Base-by-base conservation (phyloP, 108 stramenopile species). In the Cylindrotheca closterium region DNA sequence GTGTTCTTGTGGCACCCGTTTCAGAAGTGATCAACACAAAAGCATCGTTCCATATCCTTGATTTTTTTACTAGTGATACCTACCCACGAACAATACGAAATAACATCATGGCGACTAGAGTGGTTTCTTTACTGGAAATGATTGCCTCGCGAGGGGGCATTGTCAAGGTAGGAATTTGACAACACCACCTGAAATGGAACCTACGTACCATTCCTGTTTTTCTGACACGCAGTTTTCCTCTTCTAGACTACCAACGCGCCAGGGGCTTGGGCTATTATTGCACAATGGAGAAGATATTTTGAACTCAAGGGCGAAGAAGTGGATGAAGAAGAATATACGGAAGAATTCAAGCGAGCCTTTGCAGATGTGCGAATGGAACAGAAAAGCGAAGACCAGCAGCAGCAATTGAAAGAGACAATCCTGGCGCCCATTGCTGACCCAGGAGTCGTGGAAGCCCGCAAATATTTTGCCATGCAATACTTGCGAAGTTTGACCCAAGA, bases 81-180 rank as follows among this genome's bases (percentile, higher is more conserved):
- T n/a, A n/a, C n/a, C n/a, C n/a, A n/a, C n/a, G n/a, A n/a, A n/a
- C n/a, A n/a, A n/a, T n/a, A n/a, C n/a, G n/a, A n/a, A n/a, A n/a
- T n/a, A n/a, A 21, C 19, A 53, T 15, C 30, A 54, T 64, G 52
- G 63, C 63, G 1, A 64, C 51, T 48, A 64, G 37, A 54, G 63
- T 32, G 18, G 22, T 64, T 3, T 54, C 63, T 2, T 51, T 64
- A 23, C 29, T 64, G 7, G 51, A 64, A 53, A 22, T 54, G 17
- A 0, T 64, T 1, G 63, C 63, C 5, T 50, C 21, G 17, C 63
- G 63, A 34, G 63, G 63, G 27, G 23, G 18, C 4, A 64, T 64
- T 21, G 32, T 24, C 27, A 51, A 48, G 48, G 63, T 64, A 64
- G 53, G 51, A 33, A 15, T 17, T 49, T n/a, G 24, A 25, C 21